Conservation (phyloP, 179 eudicot genomes). For the Nepenthes alata region DNA sequence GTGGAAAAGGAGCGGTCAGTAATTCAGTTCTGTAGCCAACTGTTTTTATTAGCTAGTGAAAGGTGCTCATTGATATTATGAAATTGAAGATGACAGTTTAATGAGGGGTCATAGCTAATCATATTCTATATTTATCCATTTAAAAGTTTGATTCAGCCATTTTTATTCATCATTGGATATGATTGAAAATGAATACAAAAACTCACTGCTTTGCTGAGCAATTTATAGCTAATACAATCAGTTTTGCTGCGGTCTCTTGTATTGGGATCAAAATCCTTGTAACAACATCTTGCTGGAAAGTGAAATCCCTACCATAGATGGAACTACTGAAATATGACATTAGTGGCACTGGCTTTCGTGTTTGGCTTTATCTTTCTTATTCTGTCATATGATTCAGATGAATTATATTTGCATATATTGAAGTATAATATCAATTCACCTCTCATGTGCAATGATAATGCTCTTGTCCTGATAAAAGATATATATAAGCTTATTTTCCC, state of each 20-base stretch:
- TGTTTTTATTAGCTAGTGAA: neutral
- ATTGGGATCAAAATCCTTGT: no score
- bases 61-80: neutral
- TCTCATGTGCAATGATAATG: neutral
- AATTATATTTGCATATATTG: neutral
- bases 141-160: no score
- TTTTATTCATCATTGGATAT: no score
- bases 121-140: no score
- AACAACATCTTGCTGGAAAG: no score
- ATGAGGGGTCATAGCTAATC: no score
- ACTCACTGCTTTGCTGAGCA: no score
- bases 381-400: neutral
- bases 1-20: constrained; percentile 99
- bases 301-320: neutral
- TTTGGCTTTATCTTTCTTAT: neutral
- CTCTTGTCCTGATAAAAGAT: neutral
- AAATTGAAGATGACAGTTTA: no score
- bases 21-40: neutral
- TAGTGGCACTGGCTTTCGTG: neutral
- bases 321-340: neutral
- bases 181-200: no score
- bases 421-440: no score
- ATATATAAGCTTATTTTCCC: neutral
- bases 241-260: no score
- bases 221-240: no score